Evolutionary conservation across 2,329 filamentous ascomycete species (phyloP), one percentile per base, ranked within the genome.

Genomic region (Phyllosticta ampelicida): DNA sequence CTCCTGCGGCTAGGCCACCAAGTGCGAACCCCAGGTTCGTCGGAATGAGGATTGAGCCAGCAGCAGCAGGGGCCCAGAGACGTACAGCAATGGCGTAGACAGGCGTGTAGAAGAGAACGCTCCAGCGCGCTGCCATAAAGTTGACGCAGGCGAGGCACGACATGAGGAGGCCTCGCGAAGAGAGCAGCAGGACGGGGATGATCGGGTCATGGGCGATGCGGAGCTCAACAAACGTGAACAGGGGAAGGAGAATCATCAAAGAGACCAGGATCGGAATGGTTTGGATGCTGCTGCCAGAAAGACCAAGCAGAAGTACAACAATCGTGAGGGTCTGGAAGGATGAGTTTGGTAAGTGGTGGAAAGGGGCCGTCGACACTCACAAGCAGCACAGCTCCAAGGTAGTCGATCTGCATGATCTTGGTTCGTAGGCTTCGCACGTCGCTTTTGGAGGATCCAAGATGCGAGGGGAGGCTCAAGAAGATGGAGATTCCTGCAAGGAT

Each of bases 81-180:
- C 85, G 82, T 1, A 94, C 85, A 3, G 87, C 86, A 59, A 94
- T 83, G 30, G 88, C 86, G 65, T 89, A 91, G 50, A 90, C 83
- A 0, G 90, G 89, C 0, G 86, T 81, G 71, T 90, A 95, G 75
- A 90, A 94, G 8, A 95, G 77, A 1, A 95, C 79, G 6, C 79
- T 80, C 89, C 89, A 95, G 59, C 90, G 85, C 1, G 86, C 80
- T 67, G 87, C 84, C 87, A 95, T 92, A 68, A 90, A 80, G 19
- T 86, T 84, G 0, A 91, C 78, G 54, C 90, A 88, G 1, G 85
- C 80, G 20, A 91, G 66, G 66, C 89, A 92, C 1, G 86, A 86
- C 20, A 92, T 73, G 3, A 92, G 75, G 0, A 88, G 83, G 28
- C 85, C 86, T 26, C 86, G 81, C 10, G 85, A 89, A 55, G 78